Percentiles rank a stretch among this genome's conserved stretches.
These are phyloP conservation scores for Casuarina equisetifolia DNA, from an alignment of 306 rosid genomes.

Conservation along the genomic window DNA sequence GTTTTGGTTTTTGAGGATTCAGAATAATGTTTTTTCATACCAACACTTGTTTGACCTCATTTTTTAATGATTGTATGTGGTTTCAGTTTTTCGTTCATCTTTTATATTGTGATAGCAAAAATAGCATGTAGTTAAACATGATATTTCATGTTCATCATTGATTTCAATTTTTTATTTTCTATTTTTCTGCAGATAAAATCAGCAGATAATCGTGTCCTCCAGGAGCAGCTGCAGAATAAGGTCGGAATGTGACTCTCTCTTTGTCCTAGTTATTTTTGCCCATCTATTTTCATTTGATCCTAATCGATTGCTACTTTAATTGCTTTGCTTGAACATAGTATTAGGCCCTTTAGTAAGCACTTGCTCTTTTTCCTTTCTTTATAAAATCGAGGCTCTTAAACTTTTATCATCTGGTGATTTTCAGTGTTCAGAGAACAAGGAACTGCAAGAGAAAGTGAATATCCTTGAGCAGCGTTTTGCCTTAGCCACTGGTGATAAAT, in stretches of 20 bases:
- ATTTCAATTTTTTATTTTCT: constrained; percentile 5
- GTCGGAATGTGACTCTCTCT: constrained; percentile 32
- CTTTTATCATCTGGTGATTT: constrained; percentile 25
- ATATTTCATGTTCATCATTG: constrained; percentile 3
- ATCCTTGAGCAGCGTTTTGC: constrained; percentile 65
- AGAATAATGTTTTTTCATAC: not conserved
- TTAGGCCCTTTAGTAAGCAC: constrained; percentile 9
- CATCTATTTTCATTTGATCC: constrained; percentile 1
- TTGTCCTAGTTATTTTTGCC: not conserved
- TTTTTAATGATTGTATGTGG: not conserved
- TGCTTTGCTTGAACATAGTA: constrained; percentile 8
- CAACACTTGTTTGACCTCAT: constrained; percentile 5
- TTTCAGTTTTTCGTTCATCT: constrained; percentile 15
- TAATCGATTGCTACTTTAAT: constrained; percentile 15
- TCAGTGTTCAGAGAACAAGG: constrained; percentile 82
- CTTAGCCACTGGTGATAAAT: constrained; percentile 41
- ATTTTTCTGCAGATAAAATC: constrained; percentile 67
- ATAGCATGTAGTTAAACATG: constrained; percentile 18
- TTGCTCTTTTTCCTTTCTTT: constrained; percentile 18
- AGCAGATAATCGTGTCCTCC: constrained; percentile 94
- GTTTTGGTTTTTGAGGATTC: constrained; percentile 23
- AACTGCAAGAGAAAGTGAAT: constrained; percentile 67
- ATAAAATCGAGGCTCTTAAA: not conserved
- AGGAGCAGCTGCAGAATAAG: constrained; percentile 91
- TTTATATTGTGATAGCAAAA: constrained; percentile 7